A percentile compares a stretch with the other conserved stretches of the same genome.
phyloP scores from a whole-genome alignment of 2,329 filamentous ascomycete species.

The Pseudogymnoascus sp. region DNA sequence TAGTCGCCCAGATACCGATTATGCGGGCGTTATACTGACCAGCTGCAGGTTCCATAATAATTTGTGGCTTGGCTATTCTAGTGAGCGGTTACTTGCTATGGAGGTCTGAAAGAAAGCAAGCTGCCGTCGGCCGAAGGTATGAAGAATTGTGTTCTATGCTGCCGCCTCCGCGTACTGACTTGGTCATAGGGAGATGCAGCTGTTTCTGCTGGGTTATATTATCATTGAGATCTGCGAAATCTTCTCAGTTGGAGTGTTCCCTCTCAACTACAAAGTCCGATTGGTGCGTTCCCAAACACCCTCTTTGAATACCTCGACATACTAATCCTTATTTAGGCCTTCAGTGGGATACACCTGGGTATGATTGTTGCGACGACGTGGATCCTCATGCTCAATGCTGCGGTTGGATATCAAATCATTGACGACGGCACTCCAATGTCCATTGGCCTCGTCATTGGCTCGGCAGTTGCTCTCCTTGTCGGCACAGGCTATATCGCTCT shows the following conservation, averaged over 20 bases:
- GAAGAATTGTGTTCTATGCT: conserved; percentile 4
- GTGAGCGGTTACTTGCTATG: conserved; percentile 62
- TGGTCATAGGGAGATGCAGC: conserved; percentile 76
- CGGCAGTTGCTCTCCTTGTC: conserved; percentile 67
- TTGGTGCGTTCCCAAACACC: conserved; percentile 47
- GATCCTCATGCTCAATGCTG: conserved; percentile 84
- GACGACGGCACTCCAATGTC: conserved; percentile 90
- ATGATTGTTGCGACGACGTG: conserved; percentile 82
- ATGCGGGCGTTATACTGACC: conserved; percentile 24
- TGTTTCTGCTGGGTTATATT: conserved; percentile 82
- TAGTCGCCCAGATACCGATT: conserved; percentile 28
- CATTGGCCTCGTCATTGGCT: conserved; percentile 64
- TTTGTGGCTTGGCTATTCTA: conserved; percentile 71
- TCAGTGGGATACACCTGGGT: conserved; percentile 84
- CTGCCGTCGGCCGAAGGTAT: conserved; percentile 87
- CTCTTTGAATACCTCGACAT: background rate
- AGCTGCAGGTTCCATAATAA: conserved; percentile 69
- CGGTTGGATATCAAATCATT: conserved; percentile 87
- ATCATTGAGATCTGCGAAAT: conserved; percentile 91
- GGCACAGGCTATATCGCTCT: conserved; percentile 94
- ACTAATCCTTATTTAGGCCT: conserved; percentile 49
- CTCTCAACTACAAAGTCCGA: conserved; percentile 62
- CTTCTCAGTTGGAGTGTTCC: conserved; percentile 88
- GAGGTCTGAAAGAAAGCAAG: conserved; percentile 80
- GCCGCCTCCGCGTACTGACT: conserved; percentile 21